Conservation (phyloP, 2,329 filamentous ascomycete species). For the Metarhizium rileyi region DNA sequence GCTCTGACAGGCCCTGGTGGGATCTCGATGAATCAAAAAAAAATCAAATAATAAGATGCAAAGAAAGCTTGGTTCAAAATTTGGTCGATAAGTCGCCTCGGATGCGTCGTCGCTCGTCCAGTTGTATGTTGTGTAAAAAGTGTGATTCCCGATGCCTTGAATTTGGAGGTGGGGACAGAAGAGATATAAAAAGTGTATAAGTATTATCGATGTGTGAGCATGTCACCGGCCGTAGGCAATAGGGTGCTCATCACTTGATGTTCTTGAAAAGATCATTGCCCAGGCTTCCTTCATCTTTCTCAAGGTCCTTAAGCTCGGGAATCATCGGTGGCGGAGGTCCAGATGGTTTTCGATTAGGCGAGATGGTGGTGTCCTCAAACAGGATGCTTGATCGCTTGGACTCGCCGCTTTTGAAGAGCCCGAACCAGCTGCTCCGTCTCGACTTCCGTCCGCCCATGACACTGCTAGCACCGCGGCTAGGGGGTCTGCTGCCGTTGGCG, state of each 20-base stretch:
- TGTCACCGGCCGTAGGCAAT: background rate
- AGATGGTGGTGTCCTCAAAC: slow-evolving; percentile 25
- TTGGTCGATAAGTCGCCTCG: slow-evolving; percentile 9
- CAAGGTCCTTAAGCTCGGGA: slow-evolving; percentile 44
- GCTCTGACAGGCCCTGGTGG: background rate
- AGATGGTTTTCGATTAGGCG: slow-evolving; percentile 26
- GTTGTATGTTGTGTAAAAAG: slow-evolving; percentile 8
- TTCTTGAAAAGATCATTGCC: slow-evolving; percentile 49
- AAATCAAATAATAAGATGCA: background rate
- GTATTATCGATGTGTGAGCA: background rate
- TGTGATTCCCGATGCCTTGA: background rate
- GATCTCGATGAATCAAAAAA: background rate
- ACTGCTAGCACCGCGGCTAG: slow-evolving; percentile 40
- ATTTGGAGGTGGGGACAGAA: background rate
- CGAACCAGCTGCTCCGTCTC: slow-evolving; percentile 50
- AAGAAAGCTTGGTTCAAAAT: slow-evolving; percentile 10
- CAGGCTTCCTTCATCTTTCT: slow-evolving; percentile 37
- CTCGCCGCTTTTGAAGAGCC: slow-evolving; percentile 36
- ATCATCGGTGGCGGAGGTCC: slow-evolving; percentile 52
- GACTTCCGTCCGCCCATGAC: slow-evolving; percentile 42
- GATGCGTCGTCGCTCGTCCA: slow-evolving; percentile 18
- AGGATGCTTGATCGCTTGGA: slow-evolving; percentile 32
- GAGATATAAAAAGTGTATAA: background rate
- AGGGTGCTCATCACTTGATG: slow-evolving; percentile 37
- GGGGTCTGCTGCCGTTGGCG: slow-evolving; percentile 32